A percentile compares a stretch with the other conserved stretches of the same genome.
Evolutionary conservation across 1,139 yeast genomes (phyloP).

Genomic region (Groenewaldozyma sp.): DNA sequence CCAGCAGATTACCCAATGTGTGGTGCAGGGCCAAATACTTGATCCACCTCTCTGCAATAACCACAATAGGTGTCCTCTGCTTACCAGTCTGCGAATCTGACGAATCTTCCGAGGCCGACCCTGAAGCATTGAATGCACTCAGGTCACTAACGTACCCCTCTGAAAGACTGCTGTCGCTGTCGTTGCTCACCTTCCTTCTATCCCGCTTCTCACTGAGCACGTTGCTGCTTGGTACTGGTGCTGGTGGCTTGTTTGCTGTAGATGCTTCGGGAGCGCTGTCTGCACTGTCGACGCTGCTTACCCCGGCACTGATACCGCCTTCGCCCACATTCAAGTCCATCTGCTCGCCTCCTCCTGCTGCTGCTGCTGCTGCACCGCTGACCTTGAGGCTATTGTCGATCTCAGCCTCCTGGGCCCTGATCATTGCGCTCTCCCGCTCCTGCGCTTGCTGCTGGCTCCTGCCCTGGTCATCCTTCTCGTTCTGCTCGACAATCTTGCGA

Average conservation of each 20-base stretch:
- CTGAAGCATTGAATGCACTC: no score
- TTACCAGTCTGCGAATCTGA: background rate
- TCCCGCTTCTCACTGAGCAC: background rate
- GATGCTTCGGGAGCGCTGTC: background rate
- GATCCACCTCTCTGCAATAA: conserved; percentile 16
- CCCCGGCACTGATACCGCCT: no score
- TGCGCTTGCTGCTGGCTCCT: background rate
- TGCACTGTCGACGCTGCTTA: no score
- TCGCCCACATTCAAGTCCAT: background rate
- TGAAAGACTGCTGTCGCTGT: background rate
- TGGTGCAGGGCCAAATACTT: conserved; percentile 22
- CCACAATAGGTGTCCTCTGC: conserved; percentile 8
- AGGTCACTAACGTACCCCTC: no score
- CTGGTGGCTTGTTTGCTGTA: no score
- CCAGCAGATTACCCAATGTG: conserved; percentile 23
- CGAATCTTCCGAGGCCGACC: background rate
- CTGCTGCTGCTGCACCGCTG: background rate
- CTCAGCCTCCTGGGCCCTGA: background rate
- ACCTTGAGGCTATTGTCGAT: no score
- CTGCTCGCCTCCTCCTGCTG: background rate
- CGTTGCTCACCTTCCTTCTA: background rate
- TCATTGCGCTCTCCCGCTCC: background rate
- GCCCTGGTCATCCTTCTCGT: background rate
- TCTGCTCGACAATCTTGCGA: background rate
- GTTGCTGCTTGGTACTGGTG: background rate